Conservation (phyloP, 176 grass and related monocot species). For the Melocanna baccifera region DNA sequence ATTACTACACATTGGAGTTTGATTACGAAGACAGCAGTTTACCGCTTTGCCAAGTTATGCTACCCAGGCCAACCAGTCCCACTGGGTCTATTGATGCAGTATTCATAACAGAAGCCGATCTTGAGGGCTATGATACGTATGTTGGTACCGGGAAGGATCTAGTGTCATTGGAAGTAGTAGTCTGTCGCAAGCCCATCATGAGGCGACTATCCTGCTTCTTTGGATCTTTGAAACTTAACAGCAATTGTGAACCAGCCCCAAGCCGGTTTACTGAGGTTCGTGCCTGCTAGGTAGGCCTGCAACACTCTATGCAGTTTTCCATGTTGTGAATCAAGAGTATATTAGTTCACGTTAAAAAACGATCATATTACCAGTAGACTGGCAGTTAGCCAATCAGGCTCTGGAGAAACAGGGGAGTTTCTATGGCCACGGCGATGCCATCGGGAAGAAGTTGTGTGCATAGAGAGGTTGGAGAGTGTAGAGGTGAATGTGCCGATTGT, state of each 20-base stretch:
- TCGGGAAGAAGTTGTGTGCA: constrained; percentile 46
- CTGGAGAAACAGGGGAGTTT: constrained; percentile 26
- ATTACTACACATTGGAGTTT: constrained; percentile 34
- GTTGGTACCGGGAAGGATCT: constrained; percentile 25
- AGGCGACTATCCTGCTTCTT: constrained; percentile 77
- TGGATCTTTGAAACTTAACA: constrained; percentile 57
- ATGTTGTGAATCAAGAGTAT: constrained; percentile 26
- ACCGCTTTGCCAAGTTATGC: constrained; percentile 48
- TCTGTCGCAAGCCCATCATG: constrained; percentile 52
- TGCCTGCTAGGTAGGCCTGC: constrained; percentile 48
- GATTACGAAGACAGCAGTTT: constrained; percentile 46
- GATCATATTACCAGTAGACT: constrained; percentile 20
- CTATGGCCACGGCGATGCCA: constrained; percentile 28
- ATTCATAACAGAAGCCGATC: constrained; percentile 76
- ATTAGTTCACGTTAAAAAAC: neutral
- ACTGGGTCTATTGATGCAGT: constrained; percentile 43
- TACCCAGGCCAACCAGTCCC: constrained; percentile 34
- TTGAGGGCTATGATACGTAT: constrained; percentile 71
- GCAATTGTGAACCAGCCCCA: constrained; percentile 43
- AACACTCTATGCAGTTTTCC: constrained; percentile 18
- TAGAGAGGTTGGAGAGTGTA: constrained; percentile 30
- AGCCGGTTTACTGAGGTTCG: constrained; percentile 52
- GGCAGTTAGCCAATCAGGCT: constrained; percentile 31
- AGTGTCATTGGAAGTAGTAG: constrained; percentile 28
- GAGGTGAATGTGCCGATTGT: constrained; percentile 25